These are phyloP conservation scores for Daldinia bambusicola DNA, from an alignment of 495 filamentous ascomycete species.

Conservation along the genomic window DNA sequence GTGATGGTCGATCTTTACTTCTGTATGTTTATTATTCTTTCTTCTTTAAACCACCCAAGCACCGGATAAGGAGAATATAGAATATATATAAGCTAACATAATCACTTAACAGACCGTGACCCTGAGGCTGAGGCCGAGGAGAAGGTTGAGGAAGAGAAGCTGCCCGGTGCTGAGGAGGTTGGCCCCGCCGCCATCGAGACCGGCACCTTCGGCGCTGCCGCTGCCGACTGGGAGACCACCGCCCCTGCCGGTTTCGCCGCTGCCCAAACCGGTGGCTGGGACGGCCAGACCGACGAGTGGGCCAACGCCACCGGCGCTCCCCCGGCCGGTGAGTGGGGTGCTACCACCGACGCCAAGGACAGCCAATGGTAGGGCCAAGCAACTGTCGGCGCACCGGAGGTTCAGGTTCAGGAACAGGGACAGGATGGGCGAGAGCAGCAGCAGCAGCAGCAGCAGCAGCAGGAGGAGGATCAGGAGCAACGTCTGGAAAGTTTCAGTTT, in stretches of 20 bases:
- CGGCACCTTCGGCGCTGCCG: conserved; percentile 70
- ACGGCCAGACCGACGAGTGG: conserved; percentile 60
- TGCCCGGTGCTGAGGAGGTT: conserved; percentile 84
- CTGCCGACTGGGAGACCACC: conserved; percentile 75
- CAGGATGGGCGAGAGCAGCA: neutral
- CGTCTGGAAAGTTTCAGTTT: neutral
- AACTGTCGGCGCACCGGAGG: neutral
- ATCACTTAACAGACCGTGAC: conserved; percentile 76
- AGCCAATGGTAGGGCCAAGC: conserved; percentile 70
- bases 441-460: too few species aligned
- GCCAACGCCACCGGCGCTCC: conserved; percentile 56
- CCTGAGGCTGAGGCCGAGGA: conserved; percentile 99
- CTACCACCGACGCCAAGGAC: conserved; percentile 65
- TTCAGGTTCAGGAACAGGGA: neutral
- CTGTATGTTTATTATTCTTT: conserved; percentile 57
- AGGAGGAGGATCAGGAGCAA: neutral
- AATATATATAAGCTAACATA: conserved; percentile 36
- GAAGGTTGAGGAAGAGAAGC: conserved; percentile 74
- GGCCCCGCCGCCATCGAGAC: conserved; percentile 79
- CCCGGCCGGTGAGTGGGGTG: conserved; percentile 74
- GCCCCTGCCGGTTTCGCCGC: conserved; percentile 70
- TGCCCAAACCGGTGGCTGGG: conserved; percentile 80
- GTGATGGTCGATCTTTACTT: conserved; percentile 99
- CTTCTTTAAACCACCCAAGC: neutral
- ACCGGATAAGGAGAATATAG: neutral